Evolutionary conservation across 441 rosid species (phyloP).

Genomic region (Pelargonium australe): DNA sequence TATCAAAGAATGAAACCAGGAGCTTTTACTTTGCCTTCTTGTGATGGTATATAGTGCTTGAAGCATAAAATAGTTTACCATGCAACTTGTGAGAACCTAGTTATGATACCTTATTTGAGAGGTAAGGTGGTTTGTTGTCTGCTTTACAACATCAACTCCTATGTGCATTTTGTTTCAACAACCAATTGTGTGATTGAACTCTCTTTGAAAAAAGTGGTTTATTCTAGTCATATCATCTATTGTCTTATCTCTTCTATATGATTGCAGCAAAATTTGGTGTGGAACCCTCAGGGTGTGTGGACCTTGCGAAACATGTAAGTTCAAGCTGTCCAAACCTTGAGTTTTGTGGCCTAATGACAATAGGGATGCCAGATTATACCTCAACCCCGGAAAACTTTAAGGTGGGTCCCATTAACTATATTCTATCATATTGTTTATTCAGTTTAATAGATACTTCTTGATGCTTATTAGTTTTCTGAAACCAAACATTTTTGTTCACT

Average conservation of each 20-base stretch:
- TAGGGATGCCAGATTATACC: constrained; percentile 88
- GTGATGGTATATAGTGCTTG: background rate
- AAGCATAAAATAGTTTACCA: background rate
- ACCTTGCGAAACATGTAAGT: constrained; percentile 64
- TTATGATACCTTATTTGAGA: no score
- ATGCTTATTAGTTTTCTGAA: constrained; percentile 13
- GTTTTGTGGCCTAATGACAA: constrained; percentile 88
- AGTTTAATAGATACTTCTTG: background rate
- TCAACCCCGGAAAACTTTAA: constrained; percentile 96
- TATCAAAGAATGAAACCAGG: no score
- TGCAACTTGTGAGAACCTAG: background rate
- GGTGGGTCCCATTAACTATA: constrained; percentile 33
- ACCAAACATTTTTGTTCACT: constrained; percentile 14
- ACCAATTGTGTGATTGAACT: background rate
- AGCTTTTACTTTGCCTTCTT: background rate
- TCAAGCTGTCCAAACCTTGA: constrained; percentile 65
- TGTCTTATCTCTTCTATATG: constrained; percentile 15
- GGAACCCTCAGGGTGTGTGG: constrained; percentile 76
- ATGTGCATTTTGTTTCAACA: background rate
- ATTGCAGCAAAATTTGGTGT: constrained; percentile 84
- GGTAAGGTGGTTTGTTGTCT: no score
- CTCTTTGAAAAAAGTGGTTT: background rate
- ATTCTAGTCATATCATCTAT: background rate
- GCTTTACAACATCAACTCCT: background rate
- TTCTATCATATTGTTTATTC: background rate